phyloP scores from a whole-genome alignment of 345 rosid genomes.

The Cardiospermum halicacabum region DNA sequence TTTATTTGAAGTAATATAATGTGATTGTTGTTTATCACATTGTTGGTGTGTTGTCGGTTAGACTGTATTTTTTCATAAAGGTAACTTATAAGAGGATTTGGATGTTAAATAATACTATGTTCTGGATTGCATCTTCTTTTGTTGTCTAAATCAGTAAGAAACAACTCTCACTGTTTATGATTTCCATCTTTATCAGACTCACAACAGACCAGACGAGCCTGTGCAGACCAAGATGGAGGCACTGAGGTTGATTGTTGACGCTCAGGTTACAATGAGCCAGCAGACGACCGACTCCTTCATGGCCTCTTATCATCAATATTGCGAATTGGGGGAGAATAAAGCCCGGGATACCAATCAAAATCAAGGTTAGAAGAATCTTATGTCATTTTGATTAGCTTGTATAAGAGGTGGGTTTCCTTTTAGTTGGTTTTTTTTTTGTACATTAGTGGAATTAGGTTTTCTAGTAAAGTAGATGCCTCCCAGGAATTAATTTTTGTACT shows the following conservation, averaged over 20 bases:
- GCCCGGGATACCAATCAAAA: slow-evolving; percentile 40
- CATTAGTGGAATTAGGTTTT: slow-evolving; percentile 26
- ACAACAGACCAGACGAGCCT: slow-evolving; percentile 28
- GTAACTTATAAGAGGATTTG: too few relatives aligned
- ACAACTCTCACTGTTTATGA: too few relatives aligned
- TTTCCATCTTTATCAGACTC: too few relatives aligned
- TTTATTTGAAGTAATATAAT: too few relatives aligned
- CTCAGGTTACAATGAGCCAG: slow-evolving; percentile 31
- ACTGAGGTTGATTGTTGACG: slow-evolving; percentile 38
- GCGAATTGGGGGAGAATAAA: slow-evolving; percentile 42
- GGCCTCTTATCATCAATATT: slow-evolving; percentile 38
- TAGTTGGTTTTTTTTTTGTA: not conserved
- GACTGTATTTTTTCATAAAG: too few relatives aligned
- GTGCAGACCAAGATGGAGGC: slow-evolving; percentile 51
- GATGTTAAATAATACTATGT: too few relatives aligned
- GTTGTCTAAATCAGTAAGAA: too few relatives aligned
- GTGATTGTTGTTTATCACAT: too few relatives aligned
- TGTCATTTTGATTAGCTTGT: not conserved
- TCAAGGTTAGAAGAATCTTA: slow-evolving; percentile 44
- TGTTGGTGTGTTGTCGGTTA: too few relatives aligned
- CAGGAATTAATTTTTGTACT: too few relatives aligned
- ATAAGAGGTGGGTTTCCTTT: slow-evolving; percentile 1
- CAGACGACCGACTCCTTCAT: slow-evolving; percentile 45
- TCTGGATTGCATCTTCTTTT: too few relatives aligned
- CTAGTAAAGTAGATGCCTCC: not conserved